Percentiles rank a stretch among this genome's conserved stretches.
Evolutionary conservation across 148 eudicot genomes (phyloP).

Genomic region (Chenopodium quinoa): DNA sequence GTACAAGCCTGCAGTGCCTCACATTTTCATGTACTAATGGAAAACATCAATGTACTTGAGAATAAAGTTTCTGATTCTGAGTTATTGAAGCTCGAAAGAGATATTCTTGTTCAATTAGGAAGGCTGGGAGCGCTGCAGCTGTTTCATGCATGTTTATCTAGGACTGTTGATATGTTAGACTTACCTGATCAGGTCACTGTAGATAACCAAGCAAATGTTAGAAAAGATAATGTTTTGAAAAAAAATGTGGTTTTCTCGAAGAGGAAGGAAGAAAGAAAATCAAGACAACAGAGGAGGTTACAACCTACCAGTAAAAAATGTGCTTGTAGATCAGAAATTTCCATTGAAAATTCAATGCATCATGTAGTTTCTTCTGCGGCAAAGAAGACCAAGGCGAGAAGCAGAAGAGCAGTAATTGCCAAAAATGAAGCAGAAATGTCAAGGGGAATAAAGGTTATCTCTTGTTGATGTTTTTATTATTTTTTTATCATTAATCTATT

Average conservation of each 20-base stretch:
- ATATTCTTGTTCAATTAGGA: conserved; percentile 65
- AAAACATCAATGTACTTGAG: conserved; percentile 62
- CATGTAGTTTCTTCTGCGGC: conserved; percentile 30
- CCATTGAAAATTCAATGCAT: conserved; percentile 8
- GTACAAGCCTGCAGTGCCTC: conserved; percentile 45
- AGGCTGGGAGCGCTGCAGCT: conserved; percentile 72
- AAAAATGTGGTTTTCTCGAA: conserved; percentile 50
- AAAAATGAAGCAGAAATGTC: conserved; percentile 86
- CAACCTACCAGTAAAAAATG: conserved; percentile 23
- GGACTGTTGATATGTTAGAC: conserved; percentile 35
- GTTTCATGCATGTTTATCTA: conserved; percentile 58
- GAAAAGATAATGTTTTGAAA: conserved; percentile 17
- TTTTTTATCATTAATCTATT: background rate
- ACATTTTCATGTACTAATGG: conserved; percentile 55
- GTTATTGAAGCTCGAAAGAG: conserved; percentile 52
- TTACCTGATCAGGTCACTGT: conserved; percentile 27
- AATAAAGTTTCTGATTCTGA: conserved; percentile 54
- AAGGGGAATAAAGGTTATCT: conserved; percentile 65
- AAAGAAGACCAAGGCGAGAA: conserved; percentile 33
- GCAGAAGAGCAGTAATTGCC: conserved; percentile 40
- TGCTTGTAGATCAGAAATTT: conserved; percentile 22
- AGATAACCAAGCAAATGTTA: conserved; percentile 23
- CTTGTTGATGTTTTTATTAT: conserved; percentile 3
- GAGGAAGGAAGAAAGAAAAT: conserved; percentile 65
- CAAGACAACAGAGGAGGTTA: conserved; percentile 38